Conservation (phyloP, 495 filamentous ascomycete species). For the Hypoxylon fragiforme region DNA sequence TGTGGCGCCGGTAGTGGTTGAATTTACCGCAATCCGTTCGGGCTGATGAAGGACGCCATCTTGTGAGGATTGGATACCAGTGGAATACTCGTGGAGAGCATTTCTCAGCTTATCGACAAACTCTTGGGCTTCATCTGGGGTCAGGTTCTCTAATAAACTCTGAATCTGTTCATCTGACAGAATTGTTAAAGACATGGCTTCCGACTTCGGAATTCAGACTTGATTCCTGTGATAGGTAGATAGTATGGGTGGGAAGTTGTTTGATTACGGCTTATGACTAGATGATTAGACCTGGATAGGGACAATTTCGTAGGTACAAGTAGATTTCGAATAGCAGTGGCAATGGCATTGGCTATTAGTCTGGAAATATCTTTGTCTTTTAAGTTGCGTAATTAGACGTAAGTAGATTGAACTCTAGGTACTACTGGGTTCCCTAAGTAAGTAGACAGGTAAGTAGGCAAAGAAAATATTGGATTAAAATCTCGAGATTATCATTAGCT, state of each 20-base stretch:
- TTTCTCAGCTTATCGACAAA: constrained; percentile 69
- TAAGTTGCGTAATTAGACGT: not conserved
- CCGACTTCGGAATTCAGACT: constrained; percentile 10
- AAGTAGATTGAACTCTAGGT: constrained; percentile 3
- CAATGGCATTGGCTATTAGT: not conserved
- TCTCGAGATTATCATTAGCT: constrained; percentile 6
- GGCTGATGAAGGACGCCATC: constrained; percentile 68
- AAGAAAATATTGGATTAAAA: too few species aligned
- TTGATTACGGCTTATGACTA: not conserved
- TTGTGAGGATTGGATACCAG: constrained; percentile 57
- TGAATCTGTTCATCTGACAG: constrained; percentile 73
- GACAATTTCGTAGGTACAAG: not conserved
- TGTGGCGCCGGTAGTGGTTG: constrained; percentile 68
- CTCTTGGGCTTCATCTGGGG: constrained; percentile 63
- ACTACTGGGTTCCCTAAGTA: too few species aligned
- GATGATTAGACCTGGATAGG: not conserved
- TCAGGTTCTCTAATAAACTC: constrained; percentile 71
- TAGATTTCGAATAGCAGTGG: not conserved
- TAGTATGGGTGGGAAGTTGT: too few species aligned
- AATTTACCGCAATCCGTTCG: constrained; percentile 68
- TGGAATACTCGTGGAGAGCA: constrained; percentile 82
- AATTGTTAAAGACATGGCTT: constrained; percentile 72
- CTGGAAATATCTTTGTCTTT: not conserved
- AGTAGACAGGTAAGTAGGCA: too few species aligned
- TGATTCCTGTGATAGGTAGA: too few species aligned